Evolutionary conservation across 495 filamentous ascomycete species (phyloP), one percentile per base, ranked within the genome.

Genomic region (Penicillium macrosclerotiorum): DNA sequence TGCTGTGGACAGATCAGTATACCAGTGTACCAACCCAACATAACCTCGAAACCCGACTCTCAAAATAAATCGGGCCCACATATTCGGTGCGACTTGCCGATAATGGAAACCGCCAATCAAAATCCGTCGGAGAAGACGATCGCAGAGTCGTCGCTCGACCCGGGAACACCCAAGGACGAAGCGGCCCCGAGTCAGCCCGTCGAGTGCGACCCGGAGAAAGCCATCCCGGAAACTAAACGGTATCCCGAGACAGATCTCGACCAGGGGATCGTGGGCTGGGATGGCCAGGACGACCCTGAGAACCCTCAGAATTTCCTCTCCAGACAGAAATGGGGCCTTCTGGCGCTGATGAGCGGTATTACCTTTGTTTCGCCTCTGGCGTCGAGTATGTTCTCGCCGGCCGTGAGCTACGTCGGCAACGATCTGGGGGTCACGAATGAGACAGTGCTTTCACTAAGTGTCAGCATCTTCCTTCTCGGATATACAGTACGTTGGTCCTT

Each of bases 311-410:
- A 90, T 58, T 89, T 85, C 49, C 24, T 72, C 3, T 9, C 45
- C 0, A 42, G 49, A 8, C 67, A 64, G 37, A 80, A 80, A 64
- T 68, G 63, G 60, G 38, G 23, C 1, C 37, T 67, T 7, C 52
- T 69, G 0, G 51, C 24, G 1, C 53, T 74, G 3, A 55, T 72
- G 31, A 69, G 65, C 26, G 52, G 55, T n/a, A 56, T 73, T 36
- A 80, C 77, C 7, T 70, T 83, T 36, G 48, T 73, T 12, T 67
- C 65, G 5, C 65, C 71, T 0, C 69, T 84, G 0, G 81, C 81
- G 2, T 84, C 80, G 12, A 81, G 81, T 34, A 89, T 91, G 76
- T 80, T 90, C 13, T 80, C 87, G 3, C 88, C 88, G 0, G 80
- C 82, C 0, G 63, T 87, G 1, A 49, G 48, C 12, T 58, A 68